Base-by-base conservation (phyloP, 2,329 filamentous ascomycete genomes). In the Pleomassaria siparia region DNA sequence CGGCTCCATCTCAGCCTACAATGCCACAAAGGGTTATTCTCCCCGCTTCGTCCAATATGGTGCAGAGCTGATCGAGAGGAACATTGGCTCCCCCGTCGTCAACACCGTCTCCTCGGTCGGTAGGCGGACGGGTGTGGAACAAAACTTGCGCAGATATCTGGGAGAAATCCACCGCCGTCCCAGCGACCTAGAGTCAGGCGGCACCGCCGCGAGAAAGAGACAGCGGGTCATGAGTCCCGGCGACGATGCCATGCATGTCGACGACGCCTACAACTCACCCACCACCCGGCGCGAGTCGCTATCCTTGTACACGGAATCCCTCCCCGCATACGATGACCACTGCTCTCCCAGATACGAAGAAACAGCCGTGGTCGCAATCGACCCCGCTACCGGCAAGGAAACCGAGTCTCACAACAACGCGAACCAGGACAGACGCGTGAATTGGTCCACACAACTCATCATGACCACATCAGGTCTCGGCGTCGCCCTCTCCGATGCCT, bases 401-500 rank as follows among this genome's bases (percentile, higher is more conserved):
- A 40, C 52, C 26, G 55, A 55, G 35, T 13, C 25, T 37, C 52
- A 47, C 40, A 40, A 40, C 40, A 53, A 49, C 42, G 64, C 57
- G 55, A 69, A 54, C 3, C 62, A 67, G 36, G 63, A 69, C 49
- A 59, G 67, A 36, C 66, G 71, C 21, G 78, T 63, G 10, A 79
- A 76, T 32, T 95, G 91, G 90, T 89, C 88, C 51, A 89, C 88
- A 10, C 85, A 91, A 12, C 76, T 96, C 15, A 88, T 96, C 56
- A 88, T 95, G 67, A 91, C 89, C 4, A 96, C 92, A 0, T 95
- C 91, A 0, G 92, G 91, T 0, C 80, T 97, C 1, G 91, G 91
- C 54, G 86, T 95, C 13, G 91, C 94, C 1, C 90, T 99, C 80
- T 95, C 88, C 61, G 87, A 95, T 15, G 87, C 94, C 62, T 95